A percentile compares a stretch with the other conserved stretches of the same genome.
These are phyloP conservation scores for Agaricus subrufescens DNA, from an alignment of 768 basidiomycete species.

Conservation along the genomic window DNA sequence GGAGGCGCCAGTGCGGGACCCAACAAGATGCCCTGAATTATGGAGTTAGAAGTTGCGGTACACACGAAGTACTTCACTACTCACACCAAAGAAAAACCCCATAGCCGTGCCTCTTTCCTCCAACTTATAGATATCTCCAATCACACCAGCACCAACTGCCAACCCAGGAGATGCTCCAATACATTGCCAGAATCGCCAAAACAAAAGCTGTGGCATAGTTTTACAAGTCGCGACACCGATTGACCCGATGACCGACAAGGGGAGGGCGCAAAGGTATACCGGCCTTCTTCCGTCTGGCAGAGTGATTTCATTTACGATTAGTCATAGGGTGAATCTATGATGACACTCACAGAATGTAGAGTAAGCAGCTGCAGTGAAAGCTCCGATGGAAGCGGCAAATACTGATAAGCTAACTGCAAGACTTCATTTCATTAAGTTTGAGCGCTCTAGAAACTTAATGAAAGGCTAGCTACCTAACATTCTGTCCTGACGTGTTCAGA, in stretches of 20 bases:
- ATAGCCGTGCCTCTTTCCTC: constrained; percentile 59
- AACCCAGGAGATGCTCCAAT: constrained; percentile 55
- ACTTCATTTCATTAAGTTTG: constrained; percentile 14
- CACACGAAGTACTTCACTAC: constrained; percentile 9
- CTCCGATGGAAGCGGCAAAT: constrained; percentile 27
- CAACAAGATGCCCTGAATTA: constrained; percentile 38
- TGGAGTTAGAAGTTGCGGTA: neutral
- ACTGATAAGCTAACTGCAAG: constrained; percentile 32
- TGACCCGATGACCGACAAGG: constrained; percentile 54
- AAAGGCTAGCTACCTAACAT: constrained; percentile 67
- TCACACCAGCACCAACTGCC: constrained; percentile 53
- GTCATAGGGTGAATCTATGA: neutral
- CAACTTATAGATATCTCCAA: constrained; percentile 62
- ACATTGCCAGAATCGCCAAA: constrained; percentile 65
- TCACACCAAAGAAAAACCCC: constrained; percentile 53
- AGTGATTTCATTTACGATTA: neutral
- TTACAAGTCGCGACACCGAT: constrained; percentile 51
- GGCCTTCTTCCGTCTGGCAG: constrained; percentile 57
- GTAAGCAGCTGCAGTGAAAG: constrained; percentile 28
- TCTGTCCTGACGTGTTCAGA: constrained; percentile 46
- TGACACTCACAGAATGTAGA: constrained; percentile 32
- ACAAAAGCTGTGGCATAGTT: constrained; percentile 42
- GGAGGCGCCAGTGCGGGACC: constrained; percentile 62
- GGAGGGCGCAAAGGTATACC: constrained; percentile 56
- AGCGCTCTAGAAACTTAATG: neutral